Base-by-base conservation (phyloP, 139 green algal species). In the Closterium sp. region DNA sequence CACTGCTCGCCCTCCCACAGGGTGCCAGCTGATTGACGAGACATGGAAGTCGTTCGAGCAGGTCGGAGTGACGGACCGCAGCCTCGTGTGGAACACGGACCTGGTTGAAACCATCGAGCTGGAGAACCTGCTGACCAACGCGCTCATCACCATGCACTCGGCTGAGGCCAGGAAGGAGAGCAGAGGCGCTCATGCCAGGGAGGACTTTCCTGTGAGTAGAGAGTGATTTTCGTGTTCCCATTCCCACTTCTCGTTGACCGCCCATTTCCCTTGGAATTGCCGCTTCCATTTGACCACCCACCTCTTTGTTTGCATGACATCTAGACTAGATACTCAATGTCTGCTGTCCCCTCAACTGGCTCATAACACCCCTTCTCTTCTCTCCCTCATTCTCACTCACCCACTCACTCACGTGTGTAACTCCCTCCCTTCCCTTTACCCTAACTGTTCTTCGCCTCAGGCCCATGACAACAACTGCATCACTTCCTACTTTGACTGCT, bases 91-190 rank as follows among this genome's bases (percentile, higher is more conserved):
- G 95, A 96, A 96, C 93, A 94, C 94, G 33, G 94, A 96, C 69
- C 94, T 99, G 88, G 88, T 98, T 69, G 98, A 99, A 95, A 97
- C 98, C 34, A 89, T 99, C 91, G 98, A 99, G 97, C 97, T 99
- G 92, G 97, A 99, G 93, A 99, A 99, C 95, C 95, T 99, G 94
- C 96, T 99, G 23, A 96, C 96, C 90, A 99, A 98, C 90, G 97
- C 97, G 16, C 89, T 94, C 31, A 90, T 97, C 66, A 98, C 97
- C 30, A 98, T 98, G 95, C 97, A 98, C 95, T 95, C 85, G 8
- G 97, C 94, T 0, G 94, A 96, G 69, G 83, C 88, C 19, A 90
- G 95, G 87, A 96, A 98, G 94, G 98, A 99, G 95, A 96, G 90
- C 2, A 97, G 98, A 66, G 98, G 98, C 28, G 98, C 98, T 2